These are phyloP conservation scores for Colletotrichum sp. DNA, from an alignment of 2,329 filamentous ascomycete genomes.

Conservation along the genomic window DNA sequence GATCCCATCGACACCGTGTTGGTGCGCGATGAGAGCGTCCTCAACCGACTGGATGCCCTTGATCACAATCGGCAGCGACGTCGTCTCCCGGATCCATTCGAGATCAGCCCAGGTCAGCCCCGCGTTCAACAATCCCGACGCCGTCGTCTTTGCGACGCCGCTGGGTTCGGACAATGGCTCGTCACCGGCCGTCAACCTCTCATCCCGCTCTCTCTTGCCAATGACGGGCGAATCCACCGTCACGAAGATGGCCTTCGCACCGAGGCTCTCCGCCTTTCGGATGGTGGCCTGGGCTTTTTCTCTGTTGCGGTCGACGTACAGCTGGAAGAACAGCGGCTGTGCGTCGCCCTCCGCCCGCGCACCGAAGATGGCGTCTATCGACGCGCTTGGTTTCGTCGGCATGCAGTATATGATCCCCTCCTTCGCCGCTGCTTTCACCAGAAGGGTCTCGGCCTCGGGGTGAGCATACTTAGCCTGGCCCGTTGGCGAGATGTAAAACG, in stretches of 20 bases:
- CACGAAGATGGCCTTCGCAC: conserved; percentile 58
- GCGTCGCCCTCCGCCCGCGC: neutral
- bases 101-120: conserved; percentile 68
- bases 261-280: conserved; percentile 45
- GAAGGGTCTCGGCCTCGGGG: conserved; percentile 57
- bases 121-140: conserved; percentile 62
- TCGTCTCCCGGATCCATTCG: conserved; percentile 59
- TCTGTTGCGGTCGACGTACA: conserved; percentile 64
- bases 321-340: conserved; percentile 56
- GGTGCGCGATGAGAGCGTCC: conserved; percentile 65
- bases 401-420: conserved; percentile 15
- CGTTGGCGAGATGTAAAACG: conserved; percentile 68
- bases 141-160: conserved; percentile 49
- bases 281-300: conserved; percentile 54
- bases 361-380: neutral
- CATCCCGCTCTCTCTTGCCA: conserved; percentile 57
- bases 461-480: conserved; percentile 69
- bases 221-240: conserved; percentile 63
- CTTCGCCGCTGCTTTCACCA: neutral
- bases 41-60: conserved; percentile 72
- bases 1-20: conserved; percentile 68
- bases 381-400: conserved; percentile 8
- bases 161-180: conserved; percentile 44
- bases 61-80: conserved; percentile 61
- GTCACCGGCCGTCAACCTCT: conserved; percentile 51